These are phyloP conservation scores for Solanum sejunctum DNA, from an alignment of 257 asterid species.

Conservation along the genomic window DNA sequence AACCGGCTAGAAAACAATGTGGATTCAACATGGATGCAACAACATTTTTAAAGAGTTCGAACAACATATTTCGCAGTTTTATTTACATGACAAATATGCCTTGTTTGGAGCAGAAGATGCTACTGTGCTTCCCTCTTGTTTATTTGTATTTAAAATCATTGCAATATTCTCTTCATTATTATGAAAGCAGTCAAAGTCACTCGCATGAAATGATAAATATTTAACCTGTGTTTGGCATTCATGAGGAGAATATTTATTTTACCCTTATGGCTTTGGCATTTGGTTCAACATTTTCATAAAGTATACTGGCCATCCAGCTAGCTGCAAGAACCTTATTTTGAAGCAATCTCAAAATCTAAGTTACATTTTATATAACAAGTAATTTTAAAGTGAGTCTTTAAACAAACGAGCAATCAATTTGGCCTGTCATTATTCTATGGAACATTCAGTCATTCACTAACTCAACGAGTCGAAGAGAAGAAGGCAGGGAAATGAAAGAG, in stretches of 20 bases:
- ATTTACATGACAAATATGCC: background rate
- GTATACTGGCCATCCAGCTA: background rate
- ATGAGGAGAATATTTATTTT: background rate
- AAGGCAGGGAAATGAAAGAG: background rate
- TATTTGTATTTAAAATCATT: background rate
- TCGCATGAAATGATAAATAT: background rate
- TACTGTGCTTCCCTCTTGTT: background rate
- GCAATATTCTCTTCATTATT: background rate
- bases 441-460: background rate
- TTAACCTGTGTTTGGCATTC: background rate
- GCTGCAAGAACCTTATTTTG: background rate
- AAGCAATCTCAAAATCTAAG: background rate
- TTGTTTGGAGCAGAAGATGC: background rate
- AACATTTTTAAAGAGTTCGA: background rate
- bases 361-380: background rate
- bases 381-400: background rate
- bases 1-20: background rate
- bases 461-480: background rate
- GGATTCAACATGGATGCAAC: background rate
- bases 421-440: background rate
- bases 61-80: background rate
- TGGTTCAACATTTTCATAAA: background rate
- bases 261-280: background rate
- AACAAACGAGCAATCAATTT: background rate
- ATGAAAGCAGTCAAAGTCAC: background rate